phyloP scores from a whole-genome alignment of 352 stramenopile species.

The Nothophytophthora sp. region DNA sequence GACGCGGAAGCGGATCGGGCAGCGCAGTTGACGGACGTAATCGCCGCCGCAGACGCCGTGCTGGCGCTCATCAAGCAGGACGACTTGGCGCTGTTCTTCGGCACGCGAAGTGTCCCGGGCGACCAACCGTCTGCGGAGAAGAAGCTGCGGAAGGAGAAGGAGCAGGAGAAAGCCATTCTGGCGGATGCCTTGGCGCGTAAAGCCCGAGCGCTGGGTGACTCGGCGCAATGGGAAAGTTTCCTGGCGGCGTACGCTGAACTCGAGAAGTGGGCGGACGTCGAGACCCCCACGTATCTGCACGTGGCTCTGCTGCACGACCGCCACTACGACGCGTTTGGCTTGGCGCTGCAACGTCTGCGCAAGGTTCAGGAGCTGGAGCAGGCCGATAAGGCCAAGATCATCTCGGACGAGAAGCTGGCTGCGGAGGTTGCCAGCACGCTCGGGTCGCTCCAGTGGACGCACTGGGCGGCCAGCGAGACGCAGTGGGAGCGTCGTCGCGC shows the following conservation, averaged over 20 bases:
- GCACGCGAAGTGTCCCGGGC: slow-evolving; percentile 53
- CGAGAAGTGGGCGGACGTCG: slow-evolving; percentile 79
- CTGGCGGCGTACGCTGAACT: slow-evolving; percentile 45
- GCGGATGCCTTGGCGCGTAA: slow-evolving; percentile 69
- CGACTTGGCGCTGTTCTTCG: slow-evolving; percentile 75
- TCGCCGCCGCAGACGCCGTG: slow-evolving; percentile 57
- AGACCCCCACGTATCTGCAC: slow-evolving; percentile 51
- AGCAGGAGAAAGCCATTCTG: slow-evolving; percentile 67
- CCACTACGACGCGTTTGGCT: slow-evolving; percentile 41
- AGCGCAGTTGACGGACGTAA: slow-evolving; percentile 45
- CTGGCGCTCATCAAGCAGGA: slow-evolving; percentile 63
- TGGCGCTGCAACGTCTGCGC: slow-evolving; percentile 69
- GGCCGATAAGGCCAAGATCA: slow-evolving; percentile 69
- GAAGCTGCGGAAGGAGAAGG: slow-evolving; percentile 79
- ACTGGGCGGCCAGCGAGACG: slow-evolving; percentile 55
- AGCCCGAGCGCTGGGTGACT: slow-evolving; percentile 69
- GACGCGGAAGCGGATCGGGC: slow-evolving; percentile 58
- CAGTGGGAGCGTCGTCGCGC: slow-evolving; percentile 63
- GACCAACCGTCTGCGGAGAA: slow-evolving; percentile 55
- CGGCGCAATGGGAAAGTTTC: slow-evolving; percentile 58
- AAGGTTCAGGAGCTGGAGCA: slow-evolving; percentile 66
- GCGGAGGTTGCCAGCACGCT: slow-evolving; percentile 39
- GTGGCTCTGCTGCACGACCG: slow-evolving; percentile 65
- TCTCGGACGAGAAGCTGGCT: slow-evolving; percentile 59
- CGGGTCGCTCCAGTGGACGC: slow-evolving; percentile 48